Evolutionary conservation across 257 asterid species (phyloP).

Genomic region (Haberlea rhodopensis): DNA sequence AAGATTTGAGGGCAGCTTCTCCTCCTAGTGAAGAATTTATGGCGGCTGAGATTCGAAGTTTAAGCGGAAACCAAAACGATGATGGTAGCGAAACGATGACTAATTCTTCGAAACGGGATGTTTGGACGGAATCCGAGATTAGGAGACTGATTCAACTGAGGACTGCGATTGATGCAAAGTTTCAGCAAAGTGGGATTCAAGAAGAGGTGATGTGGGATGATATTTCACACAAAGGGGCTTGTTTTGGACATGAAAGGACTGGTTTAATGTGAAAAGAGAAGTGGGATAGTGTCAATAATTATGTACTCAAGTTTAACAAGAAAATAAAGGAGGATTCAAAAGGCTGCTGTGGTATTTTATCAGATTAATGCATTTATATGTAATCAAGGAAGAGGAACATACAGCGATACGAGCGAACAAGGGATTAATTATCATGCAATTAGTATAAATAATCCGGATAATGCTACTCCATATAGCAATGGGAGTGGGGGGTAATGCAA

Average conservation of each 20-base stretch:
- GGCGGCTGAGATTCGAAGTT: constrained; percentile 27
- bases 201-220: constrained; percentile 71
- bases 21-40: constrained; percentile 11
- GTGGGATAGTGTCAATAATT: constrained; percentile 60
- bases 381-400: constrained; percentile 32
- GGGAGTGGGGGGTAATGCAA: constrained; percentile 28
- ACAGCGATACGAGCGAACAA: constrained; percentile 31
- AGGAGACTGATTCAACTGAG: constrained; percentile 51
- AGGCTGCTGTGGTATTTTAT: constrained; percentile 30
- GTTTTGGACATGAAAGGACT: constrained; percentile 67
- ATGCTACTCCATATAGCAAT: constrained; percentile 24
- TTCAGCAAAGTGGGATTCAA: constrained; percentile 33
- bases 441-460: constrained; percentile 34
- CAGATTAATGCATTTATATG: constrained; percentile 32
- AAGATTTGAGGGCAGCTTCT: constrained; percentile 24
- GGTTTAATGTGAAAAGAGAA: constrained; percentile 53
- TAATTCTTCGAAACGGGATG: constrained; percentile 21
- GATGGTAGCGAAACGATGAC: constrained; percentile 38
- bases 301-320: constrained; percentile 50
- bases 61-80: constrained; percentile 26
- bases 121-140: constrained; percentile 64
- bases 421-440: constrained; percentile 26
- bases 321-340: constrained; percentile 54
- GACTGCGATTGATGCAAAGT: constrained; percentile 47
- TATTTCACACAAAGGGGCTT: constrained; percentile 54